These are phyloP conservation scores for Phialemoniopsis sp. DNA, from an alignment of 2,329 filamentous ascomycete genomes.

Conservation along the genomic window DNA sequence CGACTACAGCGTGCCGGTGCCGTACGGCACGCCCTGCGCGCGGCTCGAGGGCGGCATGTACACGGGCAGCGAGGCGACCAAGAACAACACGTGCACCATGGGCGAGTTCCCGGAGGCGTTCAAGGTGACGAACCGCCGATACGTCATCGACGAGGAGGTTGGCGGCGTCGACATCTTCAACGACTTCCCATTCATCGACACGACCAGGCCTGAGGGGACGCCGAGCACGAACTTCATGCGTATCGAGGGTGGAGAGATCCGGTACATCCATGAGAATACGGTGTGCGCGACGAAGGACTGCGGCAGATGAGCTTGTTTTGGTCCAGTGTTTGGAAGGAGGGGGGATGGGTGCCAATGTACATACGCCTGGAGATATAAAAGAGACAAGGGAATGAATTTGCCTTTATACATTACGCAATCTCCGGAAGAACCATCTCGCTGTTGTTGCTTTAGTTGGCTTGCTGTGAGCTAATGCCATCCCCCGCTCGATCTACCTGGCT, in stretches of 20 bases:
- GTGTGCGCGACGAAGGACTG: constrained; percentile 13
- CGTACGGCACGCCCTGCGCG: constrained; percentile 7
- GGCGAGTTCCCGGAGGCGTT: constrained; percentile 7
- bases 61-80: constrained; percentile 4
- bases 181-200: constrained; percentile 16
- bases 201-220: constrained; percentile 11
- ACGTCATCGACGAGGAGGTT: constrained; percentile 10
- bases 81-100: constrained; percentile 7
- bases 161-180: constrained; percentile 13
- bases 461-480: no score
- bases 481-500: no score
- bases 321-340: no score
- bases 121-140: constrained; percentile 8
- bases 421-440: no score
- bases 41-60: constrained; percentile 10
- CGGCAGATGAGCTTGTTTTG: not conserved
- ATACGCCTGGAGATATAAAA: no score
- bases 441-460: no score
- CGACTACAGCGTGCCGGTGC: constrained; percentile 5
- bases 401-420: no score
- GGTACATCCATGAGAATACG: constrained; percentile 16
- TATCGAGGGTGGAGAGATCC: constrained; percentile 14
- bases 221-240: constrained; percentile 13
- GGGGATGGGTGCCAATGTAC: no score
- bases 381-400: no score